Conservation (phyloP, 495 filamentous ascomycete genomes). For the Penicillium salamii region DNA sequence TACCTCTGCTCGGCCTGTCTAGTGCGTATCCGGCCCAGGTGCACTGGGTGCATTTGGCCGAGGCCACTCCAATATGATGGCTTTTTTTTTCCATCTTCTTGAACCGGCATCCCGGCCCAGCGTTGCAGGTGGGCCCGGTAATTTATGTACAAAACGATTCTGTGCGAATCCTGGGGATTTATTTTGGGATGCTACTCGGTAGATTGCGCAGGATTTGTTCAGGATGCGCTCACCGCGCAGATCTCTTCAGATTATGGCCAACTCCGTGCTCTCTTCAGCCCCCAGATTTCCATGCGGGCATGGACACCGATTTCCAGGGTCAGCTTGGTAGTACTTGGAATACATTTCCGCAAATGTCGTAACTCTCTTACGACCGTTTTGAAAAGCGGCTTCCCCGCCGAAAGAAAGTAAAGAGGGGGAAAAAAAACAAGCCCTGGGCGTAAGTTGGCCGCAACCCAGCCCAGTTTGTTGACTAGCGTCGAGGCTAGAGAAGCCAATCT, state of each 20-base stretch:
- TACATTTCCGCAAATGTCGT: constrained; percentile 2
- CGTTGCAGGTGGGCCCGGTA: not conserved
- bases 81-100: not conserved
- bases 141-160: no score
- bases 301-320: not conserved
- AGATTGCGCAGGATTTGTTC: no score
- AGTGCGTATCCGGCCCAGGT: no score
- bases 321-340: not conserved
- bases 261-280: not conserved
- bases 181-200: no score
- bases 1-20: not conserved
- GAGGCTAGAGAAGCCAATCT: not conserved
- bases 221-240: no score
- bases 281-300: not conserved
- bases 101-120: not conserved
- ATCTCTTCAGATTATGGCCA: no score
- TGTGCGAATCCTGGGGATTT: no score
- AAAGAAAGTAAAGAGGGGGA: no score
- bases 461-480: not conserved
- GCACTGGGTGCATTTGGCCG: not conserved
- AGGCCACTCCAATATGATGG: not conserved
- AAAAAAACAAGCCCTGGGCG: no score
- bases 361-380: not conserved
- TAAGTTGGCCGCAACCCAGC: not conserved
- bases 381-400: no score